Conservation (phyloP, 2,329 filamentous ascomycete genomes). For the Lithohypha guttulata region DNA sequence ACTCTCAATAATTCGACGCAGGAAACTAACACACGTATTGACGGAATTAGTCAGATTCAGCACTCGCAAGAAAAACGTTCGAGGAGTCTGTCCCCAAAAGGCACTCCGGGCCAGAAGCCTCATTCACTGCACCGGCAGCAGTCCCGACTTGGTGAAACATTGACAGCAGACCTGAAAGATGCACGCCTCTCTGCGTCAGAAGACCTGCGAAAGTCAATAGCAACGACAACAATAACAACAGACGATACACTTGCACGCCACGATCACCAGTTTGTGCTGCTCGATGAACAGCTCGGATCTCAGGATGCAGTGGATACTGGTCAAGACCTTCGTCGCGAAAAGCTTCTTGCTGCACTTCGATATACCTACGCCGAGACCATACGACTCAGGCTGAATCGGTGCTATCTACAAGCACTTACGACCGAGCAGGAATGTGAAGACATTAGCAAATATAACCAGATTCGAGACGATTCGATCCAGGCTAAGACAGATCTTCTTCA, state of each 20-base stretch:
- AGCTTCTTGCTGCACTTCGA: slow-evolving; percentile 10
- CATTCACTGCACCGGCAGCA: neutral
- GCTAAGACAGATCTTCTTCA: slow-evolving; percentile 6
- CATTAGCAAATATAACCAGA: too few relatives aligned
- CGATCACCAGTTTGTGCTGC: slow-evolving; percentile 2
- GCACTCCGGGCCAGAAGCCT: too few relatives aligned
- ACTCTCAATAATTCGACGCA: too few relatives aligned
- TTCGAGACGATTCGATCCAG: too few relatives aligned
- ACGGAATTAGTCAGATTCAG: too few relatives aligned
- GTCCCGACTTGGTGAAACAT: neutral
- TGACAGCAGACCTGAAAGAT: neutral
- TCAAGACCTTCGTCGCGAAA: neutral
- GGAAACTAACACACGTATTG: too few relatives aligned
- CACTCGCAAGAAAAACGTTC: too few relatives aligned
- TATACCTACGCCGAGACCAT: slow-evolving; percentile 12
- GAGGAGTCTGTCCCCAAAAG: too few relatives aligned
- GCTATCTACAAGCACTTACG: slow-evolving; percentile 14
- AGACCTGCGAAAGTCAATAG: neutral
- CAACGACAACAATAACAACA: neutral
- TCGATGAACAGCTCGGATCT: neutral
- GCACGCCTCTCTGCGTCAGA: neutral
- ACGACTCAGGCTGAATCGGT: slow-evolving; percentile 15
- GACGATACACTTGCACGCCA: slow-evolving; percentile 4
- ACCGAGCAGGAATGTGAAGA: neutral
- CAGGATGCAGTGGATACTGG: neutral